Conservation (phyloP, 148 eudicot genomes). For the Camellia japonica region DNA sequence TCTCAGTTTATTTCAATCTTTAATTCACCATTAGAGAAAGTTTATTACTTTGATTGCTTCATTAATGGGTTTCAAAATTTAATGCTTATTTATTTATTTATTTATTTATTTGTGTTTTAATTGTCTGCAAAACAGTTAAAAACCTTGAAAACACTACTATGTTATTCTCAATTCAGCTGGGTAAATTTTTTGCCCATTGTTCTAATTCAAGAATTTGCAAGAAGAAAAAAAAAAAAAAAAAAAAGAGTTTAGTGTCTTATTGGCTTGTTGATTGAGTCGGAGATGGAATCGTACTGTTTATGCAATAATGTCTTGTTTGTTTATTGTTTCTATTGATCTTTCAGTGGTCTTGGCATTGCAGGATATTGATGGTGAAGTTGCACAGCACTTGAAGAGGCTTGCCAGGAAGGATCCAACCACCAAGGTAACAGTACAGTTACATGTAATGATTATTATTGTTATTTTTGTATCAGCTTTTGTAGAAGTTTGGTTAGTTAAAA, state of each 20-base stretch:
- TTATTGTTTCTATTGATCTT: slow-evolving; percentile 4
- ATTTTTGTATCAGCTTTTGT: not conserved
- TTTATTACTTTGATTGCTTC: not conserved
- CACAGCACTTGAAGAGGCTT: slow-evolving; percentile 86
- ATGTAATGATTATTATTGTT: not conserved
- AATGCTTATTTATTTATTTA: not conserved
- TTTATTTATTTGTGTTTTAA: not conserved
- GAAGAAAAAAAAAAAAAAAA: no score
- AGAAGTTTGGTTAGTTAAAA: not conserved
- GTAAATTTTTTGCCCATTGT: not conserved
- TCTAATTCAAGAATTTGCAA: no score
- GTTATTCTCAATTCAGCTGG: not conserved
- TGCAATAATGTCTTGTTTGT: not conserved
- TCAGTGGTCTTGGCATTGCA: slow-evolving; percentile 22
- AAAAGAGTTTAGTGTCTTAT: not conserved
- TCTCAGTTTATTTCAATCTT: not conserved
- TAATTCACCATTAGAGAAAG: not conserved
- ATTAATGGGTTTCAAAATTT: not conserved
- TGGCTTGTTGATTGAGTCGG: not conserved
- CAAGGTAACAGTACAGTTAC: slow-evolving; percentile 43
- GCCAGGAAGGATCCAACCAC: slow-evolving; percentile 88
- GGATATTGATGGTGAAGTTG: slow-evolving; percentile 87
- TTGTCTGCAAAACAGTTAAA: not conserved
- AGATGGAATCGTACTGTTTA: not conserved
- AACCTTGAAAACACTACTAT: not conserved